A percentile compares a stretch with the other conserved stretches of the same genome.
phyloP scores from a whole-genome alignment of 129 eudicot species.

The carrot (Daucus carota) region DH1_v3.0 NC_030381.2:38685501-38686000 shows the following conservation, averaged over 20 bases:
- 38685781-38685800: too few relatives aligned
- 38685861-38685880: not conserved
- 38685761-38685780: too few relatives aligned
- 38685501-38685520: not conserved
- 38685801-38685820: too few relatives aligned
- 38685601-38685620: not conserved
- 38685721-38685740: too few relatives aligned
- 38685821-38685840: not conserved
- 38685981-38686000: too few relatives aligned
- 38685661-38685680: too few relatives aligned
- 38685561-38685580: not conserved
- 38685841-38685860: not conserved
- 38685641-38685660: too few relatives aligned
- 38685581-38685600: not conserved
- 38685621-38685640: not conserved
- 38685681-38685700: not conserved
- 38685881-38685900: not conserved
- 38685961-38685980: not conserved
- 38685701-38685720: not conserved
- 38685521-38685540: not conserved
- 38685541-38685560: not conserved
- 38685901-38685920: not conserved
- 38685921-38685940: not conserved
- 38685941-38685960: not conserved
- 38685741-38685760: too few relatives aligned